Base-by-base conservation (phyloP, 2,329 filamentous ascomycete genomes). In the Aspergillus versicolor region DNA sequence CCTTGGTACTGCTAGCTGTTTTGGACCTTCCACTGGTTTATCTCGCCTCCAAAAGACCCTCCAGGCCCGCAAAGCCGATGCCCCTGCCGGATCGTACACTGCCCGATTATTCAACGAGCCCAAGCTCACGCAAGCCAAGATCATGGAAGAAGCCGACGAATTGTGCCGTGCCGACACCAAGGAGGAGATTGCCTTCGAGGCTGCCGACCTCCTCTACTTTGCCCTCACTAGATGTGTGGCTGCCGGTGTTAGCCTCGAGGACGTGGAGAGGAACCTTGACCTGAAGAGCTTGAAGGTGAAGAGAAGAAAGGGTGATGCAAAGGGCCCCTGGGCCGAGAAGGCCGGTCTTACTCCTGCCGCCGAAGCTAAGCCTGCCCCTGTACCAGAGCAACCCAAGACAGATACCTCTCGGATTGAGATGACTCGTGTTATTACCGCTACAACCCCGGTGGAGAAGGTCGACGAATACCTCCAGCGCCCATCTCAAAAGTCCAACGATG, bases 121-220 rank as follows among this genome's bases (percentile, higher is more conserved):
- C 65, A 92, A 95, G 73, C 83, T 99, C 54, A 78, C 97, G 53
- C 84, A 90, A 43, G 94, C 94, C 3, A 99, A 99, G 82, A 97
- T 99, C 55, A 95, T 97, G 87, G 94, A 99, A 75, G 94, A 99
- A 74, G 94, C 94, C 0, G 90, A 95, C 69, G 94, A 99, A 77
- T 82, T 99, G 42, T 97, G 93, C 70, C 87, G 94, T 62, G 93
- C 94, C 15, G 87, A 86, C 63, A 88, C 86, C 0, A 89, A 90
- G 59, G 83, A 92, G 61, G 90, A 97, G 13, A 84, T 96, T 61
- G 91, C 94, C 2, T 96, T 96, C 62, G 94, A 99, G 75, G 92
- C 94, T 8, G 94, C 94, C 0, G 94, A 99, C 70, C 79, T 99
- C 55, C 87, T 99, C 52, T 99, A 97, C 79, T 99, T 99, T 79